These are phyloP conservation scores for Eucommia ulmoides DNA, from an alignment of 257 asterid genomes.

Conservation along the genomic window DNA sequence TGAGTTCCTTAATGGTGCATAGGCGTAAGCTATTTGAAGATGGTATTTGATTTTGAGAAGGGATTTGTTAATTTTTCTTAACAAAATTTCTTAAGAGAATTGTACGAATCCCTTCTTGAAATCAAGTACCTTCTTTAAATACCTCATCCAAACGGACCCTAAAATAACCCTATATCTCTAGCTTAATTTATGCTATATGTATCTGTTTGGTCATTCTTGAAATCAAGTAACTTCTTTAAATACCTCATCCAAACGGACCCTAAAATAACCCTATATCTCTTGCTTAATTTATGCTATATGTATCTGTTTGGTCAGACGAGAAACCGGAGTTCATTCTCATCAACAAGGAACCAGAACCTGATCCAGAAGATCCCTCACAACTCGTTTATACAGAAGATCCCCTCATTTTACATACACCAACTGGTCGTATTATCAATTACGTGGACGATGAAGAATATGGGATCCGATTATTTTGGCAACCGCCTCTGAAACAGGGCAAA, in stretches of 20 bases:
- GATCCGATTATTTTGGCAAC: constrained; percentile 78
- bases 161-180: too few species aligned
- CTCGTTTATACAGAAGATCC: constrained; percentile 69
- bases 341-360: constrained; percentile 81
- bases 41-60: too few species aligned
- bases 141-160: too few species aligned
- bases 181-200: background rate
- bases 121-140: too few species aligned
- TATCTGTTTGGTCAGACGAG: constrained; percentile 36
- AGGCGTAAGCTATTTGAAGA: too few species aligned
- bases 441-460: constrained; percentile 91
- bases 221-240: too few species aligned
- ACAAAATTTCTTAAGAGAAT: too few species aligned
- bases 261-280: too few species aligned
- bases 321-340: constrained; percentile 65
- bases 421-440: constrained; percentile 75
- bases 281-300: too few species aligned
- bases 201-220: constrained; percentile 12
- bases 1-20: constrained; percentile 2
- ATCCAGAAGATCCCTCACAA: constrained; percentile 81
- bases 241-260: too few species aligned
- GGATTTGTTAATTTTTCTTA: too few species aligned
- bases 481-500: constrained; percentile 40
- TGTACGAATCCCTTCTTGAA: too few species aligned
- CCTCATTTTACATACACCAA: constrained; percentile 75